Base-by-base conservation (phyloP, 2,329 filamentous ascomycete species). In the Chrysoporthe austroafricana region DNA sequence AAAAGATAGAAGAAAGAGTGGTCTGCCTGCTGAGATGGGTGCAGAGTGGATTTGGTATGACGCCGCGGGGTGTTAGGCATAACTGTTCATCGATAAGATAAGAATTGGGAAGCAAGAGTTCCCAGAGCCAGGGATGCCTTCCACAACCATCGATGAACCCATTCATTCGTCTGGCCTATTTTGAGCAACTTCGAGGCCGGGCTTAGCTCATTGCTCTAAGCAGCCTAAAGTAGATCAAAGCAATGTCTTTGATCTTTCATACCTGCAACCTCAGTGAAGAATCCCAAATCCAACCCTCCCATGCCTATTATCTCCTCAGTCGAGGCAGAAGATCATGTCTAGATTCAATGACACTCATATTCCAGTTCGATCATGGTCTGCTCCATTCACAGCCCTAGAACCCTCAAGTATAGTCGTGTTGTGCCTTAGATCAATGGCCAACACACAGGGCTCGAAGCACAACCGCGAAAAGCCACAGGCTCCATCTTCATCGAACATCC, bases 51-150 rank as follows among this genome's bases (percentile, higher is more conserved):
- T 11, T 16, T 32, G 64, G 39, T 58, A 59, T 59, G 57, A 59
- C 57, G 57, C 57, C n/a, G 39, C 14, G 57, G 50, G 16, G 18
- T 59, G 36, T 59, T 59, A 43, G 57, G 57, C 57, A 43, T n/a
- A 21, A 44, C 44, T 44, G n/a, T 44, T 39, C 36, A 44, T 16
- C n/a, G 57, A 59, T 59, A 59, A 59, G 57, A 59, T 59, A 59
- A 59, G 57, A 2, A n/a, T 13, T 43, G 13, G 42, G 56, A 42
- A 36, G n/a, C n/a, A 7, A 26, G 26, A 26, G 18, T 32, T 21
- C 57, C 18, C 39, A 43, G n/a, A 21, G 18, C 39, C 34, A 16
- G 8, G 2, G n/a, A 56, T 11, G 54, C 54, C 11, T 36, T n/a
- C 34, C 32, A 18, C 32, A 36, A 57, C 16, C 14, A 3, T 57